These are phyloP conservation scores for Penicillium roqueforti DNA, from an alignment of 495 filamentous ascomycete genomes.

Conservation along the genomic window DNA sequence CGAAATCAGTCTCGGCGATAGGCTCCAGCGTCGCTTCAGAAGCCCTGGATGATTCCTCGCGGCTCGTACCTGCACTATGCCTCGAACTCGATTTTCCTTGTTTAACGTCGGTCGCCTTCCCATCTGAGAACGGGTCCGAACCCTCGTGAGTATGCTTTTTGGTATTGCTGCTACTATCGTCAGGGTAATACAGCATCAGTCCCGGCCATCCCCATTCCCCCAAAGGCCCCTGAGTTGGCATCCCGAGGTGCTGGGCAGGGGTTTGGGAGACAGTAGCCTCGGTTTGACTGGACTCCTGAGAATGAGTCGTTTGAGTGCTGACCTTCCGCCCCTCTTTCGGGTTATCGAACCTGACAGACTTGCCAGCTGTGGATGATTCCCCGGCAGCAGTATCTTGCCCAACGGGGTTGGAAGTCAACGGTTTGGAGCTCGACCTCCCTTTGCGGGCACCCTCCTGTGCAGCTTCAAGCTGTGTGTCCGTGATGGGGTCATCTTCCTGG, in stretches of 20 bases:
- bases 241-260: conserved; percentile 23
- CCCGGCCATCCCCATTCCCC: conserved; percentile 12
- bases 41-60: conserved; percentile 2
- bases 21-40: conserved; percentile 3
- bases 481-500: conserved; percentile 2
- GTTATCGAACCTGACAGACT: conserved; percentile 1
- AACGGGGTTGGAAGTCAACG: neutral
- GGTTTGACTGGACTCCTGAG: conserved; percentile 30
- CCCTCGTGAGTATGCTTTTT: conserved; percentile 5
- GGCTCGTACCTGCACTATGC: conserved; percentile 7
- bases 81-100: neutral
- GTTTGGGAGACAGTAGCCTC: conserved; percentile 30
- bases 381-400: neutral
- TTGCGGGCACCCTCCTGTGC: neutral
- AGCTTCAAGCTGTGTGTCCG: neutral
- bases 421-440: neutral
- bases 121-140: conserved; percentile 28
- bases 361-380: neutral
- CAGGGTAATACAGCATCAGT: conserved; percentile 11
- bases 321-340: conserved; percentile 21
- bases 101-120: conserved; percentile 7
- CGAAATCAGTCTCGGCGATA: conserved; percentile 1
- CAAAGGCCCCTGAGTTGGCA: conserved; percentile 16
- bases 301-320: conserved; percentile 27
- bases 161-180: neutral